These are phyloP conservation scores for Fagopyrum homotropicum DNA, from an alignment of 148 eudicot species.

Conservation along the genomic window DNA sequence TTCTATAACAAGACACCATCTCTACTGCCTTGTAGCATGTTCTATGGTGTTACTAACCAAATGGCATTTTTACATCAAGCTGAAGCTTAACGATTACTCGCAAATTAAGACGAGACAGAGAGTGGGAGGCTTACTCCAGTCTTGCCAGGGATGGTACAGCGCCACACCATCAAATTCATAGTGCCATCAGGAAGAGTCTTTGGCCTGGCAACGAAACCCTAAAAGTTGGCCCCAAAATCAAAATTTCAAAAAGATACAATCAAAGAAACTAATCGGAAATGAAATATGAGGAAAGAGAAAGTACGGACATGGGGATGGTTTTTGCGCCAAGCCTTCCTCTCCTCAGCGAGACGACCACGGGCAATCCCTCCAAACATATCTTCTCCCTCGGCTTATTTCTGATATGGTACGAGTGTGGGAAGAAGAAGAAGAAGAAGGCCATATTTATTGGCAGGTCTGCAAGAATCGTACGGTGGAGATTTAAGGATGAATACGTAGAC, in stretches of 20 bases:
- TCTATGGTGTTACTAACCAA: too few relatives aligned
- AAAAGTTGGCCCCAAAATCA: neutral
- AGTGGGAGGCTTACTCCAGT: slow-evolving; percentile 37
- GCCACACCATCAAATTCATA: slow-evolving; percentile 71
- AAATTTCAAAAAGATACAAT: neutral
- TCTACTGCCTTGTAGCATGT: too few relatives aligned
- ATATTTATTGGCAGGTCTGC: neutral
- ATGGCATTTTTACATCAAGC: too few relatives aligned
- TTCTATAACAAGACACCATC: too few relatives aligned
- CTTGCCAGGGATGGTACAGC: slow-evolving; percentile 82
- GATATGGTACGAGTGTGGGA: neutral
- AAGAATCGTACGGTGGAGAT: neutral
- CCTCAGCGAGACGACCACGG: slow-evolving; percentile 74
- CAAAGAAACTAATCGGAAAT: neutral
- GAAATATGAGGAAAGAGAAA: neutral
- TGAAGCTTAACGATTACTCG: too few relatives aligned
- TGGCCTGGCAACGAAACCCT: slow-evolving; percentile 96
- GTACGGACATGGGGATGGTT: slow-evolving; percentile 70
- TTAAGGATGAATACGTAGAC: neutral
- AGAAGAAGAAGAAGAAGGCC: neutral
- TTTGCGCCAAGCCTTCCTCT: slow-evolving; percentile 81
- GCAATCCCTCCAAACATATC: slow-evolving; percentile 70
- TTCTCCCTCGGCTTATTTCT: neutral
- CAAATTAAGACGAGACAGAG: neutral
- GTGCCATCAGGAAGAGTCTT: slow-evolving; percentile 64